Evolutionary conservation across 805 yeast genomes (phyloP).

Genomic region (Lipomyces starkeyi): DNA sequence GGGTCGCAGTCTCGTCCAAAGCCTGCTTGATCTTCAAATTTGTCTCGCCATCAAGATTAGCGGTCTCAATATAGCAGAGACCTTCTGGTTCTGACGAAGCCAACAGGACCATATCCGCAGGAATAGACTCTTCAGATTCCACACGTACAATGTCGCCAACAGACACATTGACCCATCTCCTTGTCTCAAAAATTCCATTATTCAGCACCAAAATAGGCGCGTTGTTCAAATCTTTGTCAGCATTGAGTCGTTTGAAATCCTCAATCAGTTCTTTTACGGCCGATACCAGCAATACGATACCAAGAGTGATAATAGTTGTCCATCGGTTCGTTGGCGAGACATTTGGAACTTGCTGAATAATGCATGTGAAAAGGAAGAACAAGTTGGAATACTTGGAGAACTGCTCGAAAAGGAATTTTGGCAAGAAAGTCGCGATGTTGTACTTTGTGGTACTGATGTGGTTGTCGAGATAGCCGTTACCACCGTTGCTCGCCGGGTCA

Average conservation of each 20-base stretch:
- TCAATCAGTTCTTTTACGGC: slow-evolving; percentile 91
- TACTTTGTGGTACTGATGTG: slow-evolving; percentile 95
- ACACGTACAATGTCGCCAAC: slow-evolving; percentile 93
- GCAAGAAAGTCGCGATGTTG: slow-evolving; percentile 88
- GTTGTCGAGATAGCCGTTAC: slow-evolving; percentile 71
- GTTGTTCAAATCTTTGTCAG: slow-evolving; percentile 87
- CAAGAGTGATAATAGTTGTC: slow-evolving; percentile 90
- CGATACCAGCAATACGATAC: slow-evolving; percentile 84
- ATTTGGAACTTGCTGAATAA: slow-evolving; percentile 94
- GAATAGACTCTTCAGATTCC: slow-evolving; percentile 85
- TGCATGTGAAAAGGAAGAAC: slow-evolving; percentile 89
- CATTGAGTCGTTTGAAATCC: slow-evolving; percentile 83
- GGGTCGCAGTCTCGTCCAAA: slow-evolving; percentile 71
- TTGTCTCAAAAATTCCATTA: slow-evolving; percentile 66
- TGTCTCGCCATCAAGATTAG: slow-evolving; percentile 97
- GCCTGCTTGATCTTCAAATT: slow-evolving; percentile 94
- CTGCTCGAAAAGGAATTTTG: slow-evolving; percentile 94
- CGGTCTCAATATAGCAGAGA: slow-evolving; percentile 94
- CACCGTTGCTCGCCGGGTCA: slow-evolving; percentile 60
- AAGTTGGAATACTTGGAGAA: slow-evolving; percentile 96
- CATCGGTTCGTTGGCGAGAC: slow-evolving; percentile 96
- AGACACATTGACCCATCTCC: slow-evolving; percentile 82
- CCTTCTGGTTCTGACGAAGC: slow-evolving; percentile 99
- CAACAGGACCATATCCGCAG: slow-evolving; percentile 86
- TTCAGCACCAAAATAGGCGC: slow-evolving; percentile 73